Percentiles rank a stretch among this genome's conserved stretches.
phyloP scores from a whole-genome alignment of 768 basidiomycete genomes.

The Macrolepiota dolichaula region DNA sequence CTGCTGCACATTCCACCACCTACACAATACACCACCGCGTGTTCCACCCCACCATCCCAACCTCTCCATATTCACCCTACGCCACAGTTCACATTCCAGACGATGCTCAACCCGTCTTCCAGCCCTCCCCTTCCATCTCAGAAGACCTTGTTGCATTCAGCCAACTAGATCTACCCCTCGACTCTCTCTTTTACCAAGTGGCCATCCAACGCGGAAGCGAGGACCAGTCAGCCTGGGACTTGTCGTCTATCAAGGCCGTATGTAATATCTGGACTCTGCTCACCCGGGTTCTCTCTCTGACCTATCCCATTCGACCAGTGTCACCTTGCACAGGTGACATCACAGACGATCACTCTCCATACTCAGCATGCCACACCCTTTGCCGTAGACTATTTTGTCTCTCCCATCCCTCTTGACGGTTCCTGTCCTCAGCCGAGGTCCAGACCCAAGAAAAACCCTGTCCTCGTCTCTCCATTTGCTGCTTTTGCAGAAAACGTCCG shows the following conservation, averaged over 20 bases:
- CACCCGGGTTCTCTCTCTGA: background rate
- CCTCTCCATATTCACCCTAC: constrained; percentile 39
- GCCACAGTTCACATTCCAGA: constrained; percentile 34
- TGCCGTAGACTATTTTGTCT: constrained; percentile 70
- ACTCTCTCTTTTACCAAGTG: constrained; percentile 60
- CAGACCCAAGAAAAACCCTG: constrained; percentile 21
- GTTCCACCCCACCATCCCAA: constrained; percentile 40
- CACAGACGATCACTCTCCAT: constrained; percentile 60
- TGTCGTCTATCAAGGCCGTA: constrained; percentile 63
- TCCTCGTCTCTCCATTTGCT: constrained; percentile 20
- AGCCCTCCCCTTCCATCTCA: constrained; percentile 36
- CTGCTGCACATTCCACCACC: constrained; percentile 21
- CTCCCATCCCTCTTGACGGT: constrained; percentile 66
- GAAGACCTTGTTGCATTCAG: constrained; percentile 47
- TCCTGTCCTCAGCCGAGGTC: constrained; percentile 43
- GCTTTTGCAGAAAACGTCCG: constrained; percentile 17
- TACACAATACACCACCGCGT: constrained; percentile 48
- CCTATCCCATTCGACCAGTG: constrained; percentile 44
- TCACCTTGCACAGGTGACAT: constrained; percentile 50
- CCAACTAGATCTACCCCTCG: constrained; percentile 24
- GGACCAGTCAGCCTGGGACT: constrained; percentile 45
- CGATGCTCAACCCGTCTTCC: constrained; percentile 30
- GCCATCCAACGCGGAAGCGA: constrained; percentile 53
- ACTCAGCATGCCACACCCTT: constrained; percentile 44
- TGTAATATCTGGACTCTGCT: constrained; percentile 21